These are phyloP conservation scores for Rhodotorula sp. DNA, from an alignment of 1,284 basidiomycete species.

Conservation along the genomic window DNA sequence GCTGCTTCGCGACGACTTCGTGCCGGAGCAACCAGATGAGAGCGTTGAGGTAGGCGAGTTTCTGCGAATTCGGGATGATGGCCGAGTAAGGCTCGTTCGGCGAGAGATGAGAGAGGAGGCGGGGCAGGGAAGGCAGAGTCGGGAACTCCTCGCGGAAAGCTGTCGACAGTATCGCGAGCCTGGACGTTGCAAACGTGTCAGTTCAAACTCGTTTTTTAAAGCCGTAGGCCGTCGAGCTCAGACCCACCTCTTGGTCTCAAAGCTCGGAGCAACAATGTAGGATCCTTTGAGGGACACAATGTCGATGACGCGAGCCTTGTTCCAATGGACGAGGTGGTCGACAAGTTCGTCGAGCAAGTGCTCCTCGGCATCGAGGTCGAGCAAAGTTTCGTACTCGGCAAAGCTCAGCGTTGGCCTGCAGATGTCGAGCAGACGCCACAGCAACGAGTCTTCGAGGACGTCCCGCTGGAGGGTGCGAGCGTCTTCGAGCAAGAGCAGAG, in stretches of 20 bases:
- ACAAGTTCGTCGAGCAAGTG: slow-evolving; percentile 40
- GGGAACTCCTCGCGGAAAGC: slow-evolving; percentile 70
- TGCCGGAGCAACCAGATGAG: slow-evolving; percentile 89
- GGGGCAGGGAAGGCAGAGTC: slow-evolving; percentile 67
- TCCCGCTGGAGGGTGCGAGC: slow-evolving; percentile 53
- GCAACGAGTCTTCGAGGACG: slow-evolving; percentile 57
- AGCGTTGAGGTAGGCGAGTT: slow-evolving; percentile 72
- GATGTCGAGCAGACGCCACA: slow-evolving; percentile 42
- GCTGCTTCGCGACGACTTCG: slow-evolving; percentile 79
- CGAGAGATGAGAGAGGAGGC: slow-evolving; percentile 70
- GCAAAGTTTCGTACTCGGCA: slow-evolving; percentile 43
- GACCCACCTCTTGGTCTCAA: slow-evolving; percentile 40
- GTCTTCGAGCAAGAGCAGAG: slow-evolving; percentile 65
- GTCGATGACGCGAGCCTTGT: slow-evolving; percentile 84
- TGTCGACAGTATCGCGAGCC: slow-evolving; percentile 60
- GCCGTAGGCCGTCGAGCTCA: neutral
- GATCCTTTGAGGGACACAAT: slow-evolving; percentile 78
- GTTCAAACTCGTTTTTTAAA: too few species aligned
- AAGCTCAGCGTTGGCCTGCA: slow-evolving; percentile 55
- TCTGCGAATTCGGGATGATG: slow-evolving; percentile 62
- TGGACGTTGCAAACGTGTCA: slow-evolving; percentile 44
- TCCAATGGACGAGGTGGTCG: slow-evolving; percentile 70
- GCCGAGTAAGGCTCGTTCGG: slow-evolving; percentile 65
- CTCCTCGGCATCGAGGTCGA: slow-evolving; percentile 40
- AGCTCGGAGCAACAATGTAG: slow-evolving; percentile 57